These are phyloP conservation scores for Karstenula rhodostoma DNA, from an alignment of 2,329 filamentous ascomycete species.

Conservation along the genomic window DNA sequence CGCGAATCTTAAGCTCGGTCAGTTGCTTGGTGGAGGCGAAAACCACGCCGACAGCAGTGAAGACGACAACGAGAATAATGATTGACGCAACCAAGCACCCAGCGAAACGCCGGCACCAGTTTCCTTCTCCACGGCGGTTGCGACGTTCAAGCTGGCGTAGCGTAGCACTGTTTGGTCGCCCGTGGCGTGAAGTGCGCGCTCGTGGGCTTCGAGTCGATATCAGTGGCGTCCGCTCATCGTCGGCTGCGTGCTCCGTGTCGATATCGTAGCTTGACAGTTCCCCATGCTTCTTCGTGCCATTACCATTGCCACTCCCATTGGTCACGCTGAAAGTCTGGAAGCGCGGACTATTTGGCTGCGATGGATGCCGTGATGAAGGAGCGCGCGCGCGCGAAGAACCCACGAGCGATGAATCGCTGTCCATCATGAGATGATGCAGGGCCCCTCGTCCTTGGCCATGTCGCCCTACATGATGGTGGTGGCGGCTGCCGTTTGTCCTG, in stretches of 20 bases:
- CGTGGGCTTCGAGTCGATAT: conserved; percentile 71
- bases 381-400: conserved; percentile 71
- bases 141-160: conserved; percentile 78
- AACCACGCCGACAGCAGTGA: conserved; percentile 87
- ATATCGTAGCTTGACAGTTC: conserved; percentile 78
- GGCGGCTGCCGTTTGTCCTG: conserved; percentile 66
- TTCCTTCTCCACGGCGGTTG: conserved; percentile 56
- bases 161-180: conserved; percentile 59
- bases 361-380: conserved; percentile 67
- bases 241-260: conserved; percentile 79
- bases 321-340: conserved; percentile 57
- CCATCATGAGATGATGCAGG: conserved; percentile 71
- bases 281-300: conserved; percentile 62
- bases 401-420: conserved; percentile 69
- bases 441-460: conserved; percentile 76
- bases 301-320: conserved; percentile 35
- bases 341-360: conserved; percentile 73
- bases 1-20: conserved; percentile 76
- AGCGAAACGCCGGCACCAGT: conserved; percentile 77
- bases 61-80: conserved; percentile 80
- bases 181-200: conserved; percentile 55
- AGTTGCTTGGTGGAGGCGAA: conserved; percentile 91
- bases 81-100: conserved; percentile 85
- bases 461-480: conserved; percentile 82
- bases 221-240: conserved; percentile 88